A percentile compares a stretch with the other conserved stretches of the same genome.
phyloP scores from a whole-genome alignment of 208 protist genomes.

The Leishmania turanica region DNA sequence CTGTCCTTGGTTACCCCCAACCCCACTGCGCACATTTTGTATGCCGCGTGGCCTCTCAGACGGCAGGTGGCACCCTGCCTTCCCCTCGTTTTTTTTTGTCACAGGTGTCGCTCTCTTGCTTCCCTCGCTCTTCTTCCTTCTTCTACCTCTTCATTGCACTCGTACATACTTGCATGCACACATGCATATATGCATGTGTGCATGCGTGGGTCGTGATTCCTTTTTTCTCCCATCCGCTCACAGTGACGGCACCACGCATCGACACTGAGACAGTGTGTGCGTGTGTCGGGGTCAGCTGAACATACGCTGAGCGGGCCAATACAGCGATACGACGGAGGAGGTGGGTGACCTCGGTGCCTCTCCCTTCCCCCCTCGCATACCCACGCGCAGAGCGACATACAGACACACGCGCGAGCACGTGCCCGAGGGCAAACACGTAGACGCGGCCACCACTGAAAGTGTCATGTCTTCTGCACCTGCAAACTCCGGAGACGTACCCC shows the following conservation, averaged over 20 bases:
- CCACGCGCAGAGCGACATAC: not conserved
- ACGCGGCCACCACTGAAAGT: not conserved
- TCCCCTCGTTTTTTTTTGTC: not conserved
- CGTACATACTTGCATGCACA: not conserved
- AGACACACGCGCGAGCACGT: slow-evolving; percentile 2
- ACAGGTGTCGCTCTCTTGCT: not conserved
- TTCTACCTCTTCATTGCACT: not conserved
- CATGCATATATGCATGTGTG: no score
- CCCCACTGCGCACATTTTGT: not conserved
- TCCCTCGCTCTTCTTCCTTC: not conserved
- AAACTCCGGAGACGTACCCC: not conserved
- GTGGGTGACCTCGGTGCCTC: not conserved
- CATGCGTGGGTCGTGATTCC: not conserved
- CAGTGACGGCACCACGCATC: not conserved
- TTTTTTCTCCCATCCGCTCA: not conserved
- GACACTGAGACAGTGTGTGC: not conserved
- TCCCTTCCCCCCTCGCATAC: not conserved
- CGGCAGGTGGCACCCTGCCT: not conserved
- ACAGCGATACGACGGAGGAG: not conserved
- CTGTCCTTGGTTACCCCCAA: not conserved
- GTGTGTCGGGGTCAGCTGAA: not conserved
- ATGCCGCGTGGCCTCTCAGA: not conserved
- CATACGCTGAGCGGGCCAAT: not conserved
- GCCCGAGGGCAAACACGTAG: not conserved
- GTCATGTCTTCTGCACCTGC: slow-evolving; percentile 3